These are phyloP conservation scores for Pisolithus sp. DNA, from an alignment of 768 basidiomycete genomes.

Conservation along the genomic window DNA sequence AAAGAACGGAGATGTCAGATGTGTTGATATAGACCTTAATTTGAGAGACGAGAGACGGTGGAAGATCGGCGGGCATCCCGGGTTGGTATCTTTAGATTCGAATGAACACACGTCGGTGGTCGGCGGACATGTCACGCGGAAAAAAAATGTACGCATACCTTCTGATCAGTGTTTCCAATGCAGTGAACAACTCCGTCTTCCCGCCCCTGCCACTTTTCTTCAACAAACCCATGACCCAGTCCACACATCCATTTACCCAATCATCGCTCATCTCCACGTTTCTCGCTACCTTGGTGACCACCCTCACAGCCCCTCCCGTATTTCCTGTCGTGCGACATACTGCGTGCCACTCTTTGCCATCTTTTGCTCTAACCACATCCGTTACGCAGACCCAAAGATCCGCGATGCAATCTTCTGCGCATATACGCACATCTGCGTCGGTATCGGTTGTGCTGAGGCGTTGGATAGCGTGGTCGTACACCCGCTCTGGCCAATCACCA, in stretches of 20 bases:
- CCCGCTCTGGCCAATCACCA: constrained; percentile 58
- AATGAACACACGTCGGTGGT: neutral
- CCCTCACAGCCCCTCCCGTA: constrained; percentile 69
- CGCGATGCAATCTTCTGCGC: constrained; percentile 77
- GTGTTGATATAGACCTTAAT: constrained; percentile 71
- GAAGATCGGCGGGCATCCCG: constrained; percentile 51
- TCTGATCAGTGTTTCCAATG: constrained; percentile 64
- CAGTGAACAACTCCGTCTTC: constrained; percentile 74
- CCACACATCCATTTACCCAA: constrained; percentile 78
- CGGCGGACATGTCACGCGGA: neutral
- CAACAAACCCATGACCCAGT: constrained; percentile 69
- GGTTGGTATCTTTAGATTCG: constrained; percentile 34
- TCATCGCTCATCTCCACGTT: constrained; percentile 63
- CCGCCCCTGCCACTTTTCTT: constrained; percentile 74
- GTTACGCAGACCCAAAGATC: constrained; percentile 86
- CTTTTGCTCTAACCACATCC: constrained; percentile 57
- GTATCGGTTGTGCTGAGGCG: constrained; percentile 77
- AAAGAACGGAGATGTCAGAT: constrained; percentile 70
- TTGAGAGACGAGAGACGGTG: constrained; percentile 59
- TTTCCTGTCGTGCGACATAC: constrained; percentile 68
- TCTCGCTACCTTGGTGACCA: constrained; percentile 77
- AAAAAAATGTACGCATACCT: constrained; percentile 36
- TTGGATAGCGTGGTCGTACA: constrained; percentile 69
- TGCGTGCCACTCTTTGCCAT: constrained; percentile 73
- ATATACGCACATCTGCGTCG: constrained; percentile 82